Base-by-base conservation (phyloP, 768 basidiomycete genomes). In the Auricularia sp. region DNA sequence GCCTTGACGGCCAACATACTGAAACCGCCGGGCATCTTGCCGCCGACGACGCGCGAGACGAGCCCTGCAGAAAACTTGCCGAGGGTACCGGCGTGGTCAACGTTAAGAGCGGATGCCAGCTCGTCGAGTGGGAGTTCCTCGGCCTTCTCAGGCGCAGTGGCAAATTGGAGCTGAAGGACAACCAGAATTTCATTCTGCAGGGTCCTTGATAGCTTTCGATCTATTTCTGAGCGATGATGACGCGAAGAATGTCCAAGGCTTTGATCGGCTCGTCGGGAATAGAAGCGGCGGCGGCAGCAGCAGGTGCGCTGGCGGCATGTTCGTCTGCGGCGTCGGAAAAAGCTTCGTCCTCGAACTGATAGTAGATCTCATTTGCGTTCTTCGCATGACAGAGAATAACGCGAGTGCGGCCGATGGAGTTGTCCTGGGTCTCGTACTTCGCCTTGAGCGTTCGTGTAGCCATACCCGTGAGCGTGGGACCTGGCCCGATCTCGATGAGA, bases 21-120 rank as follows among this genome's bases (percentile, higher is more conserved):
- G 85, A 99, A 99, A 42, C 96, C 96, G 74, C 97, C 97, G 39
- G 97, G 97, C 92, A 99, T 96, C 79, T 99, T 99, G 59, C 87
- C 87, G 65, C 94, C 92, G 63, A 98, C 82, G 73, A 98, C 82
- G 65, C 97, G 92, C 35, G 94, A 92, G 62, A 98, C 82, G 54
- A 99, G 82, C 24, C 94, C 88, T 56, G 84, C 88, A 14, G 91
- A 91, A 77, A 98, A 94, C 76, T 98, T 99, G 72, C 97, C 97
- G 35, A 96, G 85, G 3, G 81, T 72, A 18, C 94, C 95, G 45
- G 85, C 78, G 77, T 91, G 92, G 5, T 94, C 94, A 63, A 85
- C 80, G 10, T 83, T 81, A 37, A 98, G 79, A 16, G 92, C 87
- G 35, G 93, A 83, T 51, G 94, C 97, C 11, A 99, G 86, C 73